Evolutionary conservation across 495 filamentous ascomycete species (phyloP), one percentile per base, ranked within the genome.

Genomic region (Endocarpon pusillum): DNA sequence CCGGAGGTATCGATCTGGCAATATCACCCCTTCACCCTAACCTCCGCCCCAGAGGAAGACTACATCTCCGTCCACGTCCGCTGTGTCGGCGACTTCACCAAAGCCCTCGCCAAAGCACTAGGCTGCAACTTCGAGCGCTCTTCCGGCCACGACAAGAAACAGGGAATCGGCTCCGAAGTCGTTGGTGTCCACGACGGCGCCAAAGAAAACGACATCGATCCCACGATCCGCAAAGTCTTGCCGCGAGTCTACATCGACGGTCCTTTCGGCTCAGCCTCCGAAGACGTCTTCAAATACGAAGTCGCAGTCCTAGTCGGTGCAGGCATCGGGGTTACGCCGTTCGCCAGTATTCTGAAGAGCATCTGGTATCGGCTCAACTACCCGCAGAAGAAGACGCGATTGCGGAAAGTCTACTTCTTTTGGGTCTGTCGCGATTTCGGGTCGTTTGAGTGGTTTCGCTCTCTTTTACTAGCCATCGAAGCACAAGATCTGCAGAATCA

Each of bases 251-350:
- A 79, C 51, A 67, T 83, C 42, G 78, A 82, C 44, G 79, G 79
- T 1, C 79, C 78, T 6, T 84, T 81, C 42, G 78, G 78, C n/a
- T 76, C 69, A 21, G 73, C 75, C 3, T 80, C 79, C 7, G 75
- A 81, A 40, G 58, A 66, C 35, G 69, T 99, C 28, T 94, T 99
- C 55, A 81, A 96, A 48, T 94, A 96, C 57, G 89, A 97, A 64
- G 85, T 99, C 45, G 87, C 89, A 11, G 78, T 99, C 2, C 74
- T 99, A 33, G 87, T 96, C 44, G 89, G 89, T 34, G 94, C 89
- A 1, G 89, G 89, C 54, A 99, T 99, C 44, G 89, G 89, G 45
- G 86, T 96, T 21, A 99, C 89, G 3, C 89, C 89, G 3, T 99
- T 89, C 85, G 89, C 89, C 4, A 75, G 81, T 9, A 96, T 96